Evolutionary conservation across 495 filamentous ascomycete species (phyloP), one percentile per base, ranked within the genome.

Genomic region (Bryoglossum gracile): DNA sequence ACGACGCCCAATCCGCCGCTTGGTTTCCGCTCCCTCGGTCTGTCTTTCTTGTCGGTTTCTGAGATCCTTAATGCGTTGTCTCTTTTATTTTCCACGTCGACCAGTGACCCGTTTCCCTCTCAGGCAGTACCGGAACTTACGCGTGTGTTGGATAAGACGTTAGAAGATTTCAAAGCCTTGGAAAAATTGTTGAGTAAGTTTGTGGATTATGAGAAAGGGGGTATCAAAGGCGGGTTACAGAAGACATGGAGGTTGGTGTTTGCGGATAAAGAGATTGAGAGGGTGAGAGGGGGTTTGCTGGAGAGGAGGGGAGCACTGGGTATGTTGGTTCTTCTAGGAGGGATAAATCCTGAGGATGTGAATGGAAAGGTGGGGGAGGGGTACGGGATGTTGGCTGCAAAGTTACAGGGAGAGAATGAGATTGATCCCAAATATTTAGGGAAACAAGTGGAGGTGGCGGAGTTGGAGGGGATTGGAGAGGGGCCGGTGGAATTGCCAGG

Each of bases 121-220:
- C 44, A 47, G 28, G 44, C 44, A 3, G 33, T 47, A 6, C 33
- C 44, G 11, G 44, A 47, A 24, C 44, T 47, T 2, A 47, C 18
- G n/a, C 36, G 24, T 16, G 22, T 47, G 8, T 18, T 47, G 4
- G 30, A 16, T 3, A 3, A 47, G 18, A 47, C 44, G 6, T 10
- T 35, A 8, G 44, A 36, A n/a, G 44, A 47, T 25, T 47, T 47
- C 21, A 47, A 21, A 14, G 30, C 21, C 10, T 26, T 47, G 14
- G 30, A 47, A 24, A 10, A n/a, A 4, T 24, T 47, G 11, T 22
- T 47, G 16, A n/a, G 24, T 13, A 47, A 47, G 33, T 47, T 47
- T 21, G 37, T 47, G 44, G 19, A 47, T n/a, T 47, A 36, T 47
- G 44, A 47, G 18, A 36, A 24, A 24, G 44, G 44, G 14, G 44